These are phyloP conservation scores for Aureobasidium lini DNA, from an alignment of 2,329 filamentous ascomycete genomes.

Conservation along the genomic window DNA sequence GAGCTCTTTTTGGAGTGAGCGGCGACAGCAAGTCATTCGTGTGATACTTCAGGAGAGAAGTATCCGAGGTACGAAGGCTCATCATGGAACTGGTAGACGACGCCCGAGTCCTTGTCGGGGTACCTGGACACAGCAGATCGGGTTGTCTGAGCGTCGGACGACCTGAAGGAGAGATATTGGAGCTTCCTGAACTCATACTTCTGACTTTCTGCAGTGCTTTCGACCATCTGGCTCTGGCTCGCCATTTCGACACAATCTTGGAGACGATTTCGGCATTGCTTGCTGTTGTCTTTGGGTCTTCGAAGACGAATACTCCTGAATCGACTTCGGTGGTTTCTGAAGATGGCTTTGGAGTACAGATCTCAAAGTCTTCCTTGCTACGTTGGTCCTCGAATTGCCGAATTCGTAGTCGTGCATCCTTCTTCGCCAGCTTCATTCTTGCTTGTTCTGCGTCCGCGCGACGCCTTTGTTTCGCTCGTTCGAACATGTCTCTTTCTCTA, in stretches of 20 bases:
- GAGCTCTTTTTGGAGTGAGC: background rate
- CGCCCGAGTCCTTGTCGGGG: background rate
- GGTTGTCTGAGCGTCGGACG: background rate
- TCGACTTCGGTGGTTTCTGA: background rate
- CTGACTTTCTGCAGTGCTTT: background rate
- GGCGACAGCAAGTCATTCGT: background rate
- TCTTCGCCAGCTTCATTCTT: conserved; percentile 1
- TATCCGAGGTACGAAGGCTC: background rate
- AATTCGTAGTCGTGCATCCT: conserved; percentile 1
- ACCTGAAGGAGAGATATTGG: background rate
- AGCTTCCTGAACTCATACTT: background rate
- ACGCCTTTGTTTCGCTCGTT: background rate
- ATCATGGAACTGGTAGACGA: background rate
- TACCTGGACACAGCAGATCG: background rate
- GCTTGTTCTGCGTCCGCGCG: background rate
- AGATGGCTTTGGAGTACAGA: background rate
- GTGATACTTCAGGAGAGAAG: background rate
- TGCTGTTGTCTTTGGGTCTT: background rate
- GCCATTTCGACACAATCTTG: conserved; percentile 6
- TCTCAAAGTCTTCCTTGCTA: background rate
- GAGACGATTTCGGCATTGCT: background rate
- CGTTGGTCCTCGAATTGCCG: background rate
- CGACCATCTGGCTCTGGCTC: background rate
- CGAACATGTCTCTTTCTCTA: background rate
- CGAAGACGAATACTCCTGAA: background rate